A percentile compares a stretch with the other conserved stretches of the same genome.
Conservation (phyloP, 225 moss, liverwort and hornwort genomes). For the Sphagnum tenellum region DNA sequence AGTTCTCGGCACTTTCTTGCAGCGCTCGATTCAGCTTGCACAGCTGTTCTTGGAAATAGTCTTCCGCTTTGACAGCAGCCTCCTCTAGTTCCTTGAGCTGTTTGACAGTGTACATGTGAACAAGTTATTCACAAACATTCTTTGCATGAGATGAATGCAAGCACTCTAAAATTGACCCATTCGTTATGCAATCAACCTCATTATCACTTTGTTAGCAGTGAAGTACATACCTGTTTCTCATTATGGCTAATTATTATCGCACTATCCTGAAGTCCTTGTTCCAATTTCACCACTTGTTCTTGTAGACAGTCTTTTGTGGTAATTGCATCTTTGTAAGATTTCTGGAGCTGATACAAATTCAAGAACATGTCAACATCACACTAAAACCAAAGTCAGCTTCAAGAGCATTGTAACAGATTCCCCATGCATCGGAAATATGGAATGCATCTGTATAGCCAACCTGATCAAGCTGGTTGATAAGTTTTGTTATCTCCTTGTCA, state of each 20-base stretch:
- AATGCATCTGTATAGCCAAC: slow-evolving; percentile 9
- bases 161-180: no score
- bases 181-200: no score
- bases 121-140: no score
- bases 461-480: slow-evolving; percentile 51
- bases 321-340: not conserved
- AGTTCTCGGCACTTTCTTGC: slow-evolving; percentile 19
- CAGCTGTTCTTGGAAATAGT: slow-evolving; percentile 39
- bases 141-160: no score
- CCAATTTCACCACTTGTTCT: no score
- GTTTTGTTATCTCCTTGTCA: slow-evolving; percentile 35
- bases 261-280: no score
- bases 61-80: slow-evolving; percentile 30
- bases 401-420: not conserved
- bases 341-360: slow-evolving; percentile 34
- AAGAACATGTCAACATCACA: not conserved
- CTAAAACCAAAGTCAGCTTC: not conserved
- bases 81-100: slow-evolving; percentile 8
- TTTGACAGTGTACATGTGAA: no score
- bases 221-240: not conserved
- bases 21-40: slow-evolving; percentile 29
- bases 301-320: no score
- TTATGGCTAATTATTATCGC: not conserved
- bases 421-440: not conserved
- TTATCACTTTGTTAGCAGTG: no score